Percentiles rank a stretch among this genome's conserved stretches.
These are phyloP conservation scores for Ulmus americana DNA, from an alignment of 331 rosid genomes.

Conservation along the genomic window DNA sequence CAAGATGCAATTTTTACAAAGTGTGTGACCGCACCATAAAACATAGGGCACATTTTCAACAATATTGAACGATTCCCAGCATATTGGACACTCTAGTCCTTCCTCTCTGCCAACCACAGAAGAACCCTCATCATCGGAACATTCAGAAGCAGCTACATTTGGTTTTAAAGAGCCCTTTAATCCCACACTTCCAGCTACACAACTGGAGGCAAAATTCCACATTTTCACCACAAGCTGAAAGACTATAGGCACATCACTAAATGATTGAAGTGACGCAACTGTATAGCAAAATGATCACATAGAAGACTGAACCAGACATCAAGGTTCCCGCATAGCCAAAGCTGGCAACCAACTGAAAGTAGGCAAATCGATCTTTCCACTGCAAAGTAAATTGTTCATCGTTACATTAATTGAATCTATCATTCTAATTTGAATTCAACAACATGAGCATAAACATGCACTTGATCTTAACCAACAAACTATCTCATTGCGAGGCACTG, in stretches of 20 bases:
- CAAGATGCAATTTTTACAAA: constrained; percentile 86
- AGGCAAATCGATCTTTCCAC: not conserved
- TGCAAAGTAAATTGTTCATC: not conserved
- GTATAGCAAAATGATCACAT: constrained; percentile 19
- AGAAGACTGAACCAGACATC: constrained; percentile 14
- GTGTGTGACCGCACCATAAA: constrained; percentile 97
- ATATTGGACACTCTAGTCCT: constrained; percentile 89
- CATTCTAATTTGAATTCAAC: no score
- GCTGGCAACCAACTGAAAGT: constrained; percentile 11
- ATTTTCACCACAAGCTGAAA: constrained; percentile 34
- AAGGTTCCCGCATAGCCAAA: constrained; percentile 24
- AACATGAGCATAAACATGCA: no score
- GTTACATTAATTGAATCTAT: no score
- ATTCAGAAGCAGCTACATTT: constrained; percentile 51
- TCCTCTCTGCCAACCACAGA: constrained; percentile 74
- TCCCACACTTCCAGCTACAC: constrained; percentile 64
- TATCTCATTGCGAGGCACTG: no score
- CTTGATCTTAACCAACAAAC: no score
- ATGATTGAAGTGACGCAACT: not conserved
- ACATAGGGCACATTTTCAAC: constrained; percentile 97
- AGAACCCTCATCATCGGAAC: constrained; percentile 85
- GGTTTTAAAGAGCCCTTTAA: constrained; percentile 39
- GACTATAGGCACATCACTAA: constrained; percentile 36
- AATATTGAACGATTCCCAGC: constrained; percentile 92
- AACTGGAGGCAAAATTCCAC: constrained; percentile 87